phyloP scores from a whole-genome alignment of 2,329 filamentous ascomycete species.

The Huntiella savannae region DNA sequence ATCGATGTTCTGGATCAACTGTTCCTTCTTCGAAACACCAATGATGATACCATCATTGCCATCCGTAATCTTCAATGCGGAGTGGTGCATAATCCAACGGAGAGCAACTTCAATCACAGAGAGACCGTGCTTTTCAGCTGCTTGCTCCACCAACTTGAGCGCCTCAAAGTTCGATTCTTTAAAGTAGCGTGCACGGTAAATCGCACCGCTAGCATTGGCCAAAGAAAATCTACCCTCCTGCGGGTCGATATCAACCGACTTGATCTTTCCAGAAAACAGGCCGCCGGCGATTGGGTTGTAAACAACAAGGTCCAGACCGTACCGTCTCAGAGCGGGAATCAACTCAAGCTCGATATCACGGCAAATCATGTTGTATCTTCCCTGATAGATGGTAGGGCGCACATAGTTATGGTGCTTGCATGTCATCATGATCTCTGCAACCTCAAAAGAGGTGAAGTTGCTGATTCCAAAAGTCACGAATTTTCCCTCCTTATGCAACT shows the following conservation, averaged over 20 bases:
- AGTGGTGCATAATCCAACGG: constrained; percentile 57
- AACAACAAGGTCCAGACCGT: constrained; percentile 59
- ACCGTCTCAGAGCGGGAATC: constrained; percentile 52
- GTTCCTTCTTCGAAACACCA: constrained; percentile 36
- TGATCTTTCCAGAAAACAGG: constrained; percentile 63
- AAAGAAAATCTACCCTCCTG: constrained; percentile 52
- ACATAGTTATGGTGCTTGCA: constrained; percentile 70
- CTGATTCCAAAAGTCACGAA: constrained; percentile 64
- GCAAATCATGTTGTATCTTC: constrained; percentile 70
- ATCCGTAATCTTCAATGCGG: constrained; percentile 30
- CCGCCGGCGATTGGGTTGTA: constrained; percentile 74
- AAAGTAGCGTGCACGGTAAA: constrained; percentile 54
- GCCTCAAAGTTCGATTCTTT: constrained; percentile 45
- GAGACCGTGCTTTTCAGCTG: constrained; percentile 46
- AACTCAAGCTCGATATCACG: constrained; percentile 59
- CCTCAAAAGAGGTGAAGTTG: constrained; percentile 75
- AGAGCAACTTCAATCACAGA: constrained; percentile 55
- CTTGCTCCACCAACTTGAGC: constrained; percentile 46
- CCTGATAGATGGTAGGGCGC: constrained; percentile 67
- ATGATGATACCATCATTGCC: constrained; percentile 42
- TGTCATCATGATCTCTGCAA: constrained; percentile 65
- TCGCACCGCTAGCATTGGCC: constrained; percentile 28
- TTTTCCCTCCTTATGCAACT: constrained; percentile 70
- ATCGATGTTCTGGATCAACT: constrained; percentile 38
- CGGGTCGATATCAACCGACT: constrained; percentile 41